These are phyloP conservation scores for Ogataea saltuana DNA, from an alignment of 805 yeast species.

Conservation along the genomic window DNA sequence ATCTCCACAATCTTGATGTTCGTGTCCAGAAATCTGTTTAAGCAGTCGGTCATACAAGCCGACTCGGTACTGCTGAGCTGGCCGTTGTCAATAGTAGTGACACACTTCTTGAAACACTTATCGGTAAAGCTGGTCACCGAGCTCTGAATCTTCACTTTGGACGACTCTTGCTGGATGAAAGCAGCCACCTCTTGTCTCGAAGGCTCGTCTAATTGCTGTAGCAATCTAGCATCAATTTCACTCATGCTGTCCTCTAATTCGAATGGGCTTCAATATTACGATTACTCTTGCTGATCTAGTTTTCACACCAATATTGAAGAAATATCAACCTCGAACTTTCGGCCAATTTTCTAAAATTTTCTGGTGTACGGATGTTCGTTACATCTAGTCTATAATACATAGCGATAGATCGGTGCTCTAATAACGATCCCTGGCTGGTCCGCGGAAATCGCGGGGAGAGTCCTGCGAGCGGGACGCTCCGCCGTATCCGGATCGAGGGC, in stretches of 20 bases:
- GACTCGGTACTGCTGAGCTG: conserved; percentile 62
- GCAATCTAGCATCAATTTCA: conserved; percentile 29
- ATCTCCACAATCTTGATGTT: conserved; percentile 78
- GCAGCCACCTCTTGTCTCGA: conserved; percentile 72
- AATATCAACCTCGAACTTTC: neutral
- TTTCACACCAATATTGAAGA: no score
- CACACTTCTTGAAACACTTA: conserved; percentile 87
- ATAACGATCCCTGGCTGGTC: conserved; percentile 1
- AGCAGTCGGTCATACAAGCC: conserved; percentile 74
- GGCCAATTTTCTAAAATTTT: neutral
- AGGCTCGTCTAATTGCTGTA: conserved; percentile 54
- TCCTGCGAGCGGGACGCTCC: conserved; percentile 1
- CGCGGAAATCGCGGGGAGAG: no score
- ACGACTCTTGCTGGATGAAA: conserved; percentile 79
- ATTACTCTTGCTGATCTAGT: neutral
- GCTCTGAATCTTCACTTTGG: conserved; percentile 84
- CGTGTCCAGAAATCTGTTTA: conserved; percentile 83
- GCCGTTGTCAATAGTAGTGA: conserved; percentile 47
- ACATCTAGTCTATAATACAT: conserved; percentile 1
- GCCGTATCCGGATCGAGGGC: neutral
- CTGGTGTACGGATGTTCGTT: neutral
- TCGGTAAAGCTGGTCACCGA: conserved; percentile 88
- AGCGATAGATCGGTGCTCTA: neutral
- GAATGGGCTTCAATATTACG: neutral
- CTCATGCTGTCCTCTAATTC: no score